Evolutionary conservation across 164 flowering plant species (phyloP), one percentile per base, ranked within the genome.

Genomic region (Berberis thunbergii): DNA sequence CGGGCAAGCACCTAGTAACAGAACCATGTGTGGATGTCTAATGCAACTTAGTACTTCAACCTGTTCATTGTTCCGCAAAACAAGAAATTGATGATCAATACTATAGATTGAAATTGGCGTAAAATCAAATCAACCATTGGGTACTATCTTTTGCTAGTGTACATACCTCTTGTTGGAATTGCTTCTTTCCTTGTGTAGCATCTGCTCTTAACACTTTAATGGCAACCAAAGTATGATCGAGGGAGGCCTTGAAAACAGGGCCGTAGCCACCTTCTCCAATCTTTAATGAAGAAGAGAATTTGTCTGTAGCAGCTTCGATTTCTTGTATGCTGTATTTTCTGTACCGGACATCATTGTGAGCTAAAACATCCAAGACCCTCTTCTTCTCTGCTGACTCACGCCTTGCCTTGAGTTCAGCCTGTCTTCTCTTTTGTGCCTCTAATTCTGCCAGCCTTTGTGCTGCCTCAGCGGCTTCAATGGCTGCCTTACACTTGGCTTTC

Each of bases 181-280:
- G 96, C 77, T 74, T 78, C 71, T 76, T 75, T 46, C 96, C 96
- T 65, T 88, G 91, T 12, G 82, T 83, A 58, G 89, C 86, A 76
- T 83, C 91, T 53, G 91, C 84, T 65, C 89, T 77, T 57, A 88
- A 64, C 43, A 84, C 79, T 67, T 88, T 88, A 64, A 88, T 81
- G 53, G 96, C 96, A 43, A 88, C 96, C 0, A 78, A 75, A 1
- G 96, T 88, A 63, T 88, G 88, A 68, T 86, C 89, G 39, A 88
- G 81, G 41, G 45, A 72, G 38, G 79, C 84, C 70, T 74, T 79
- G 54, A 71, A 88, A 1, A 88, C 91, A 6, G 96, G 89, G 40
- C 96, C 96, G 67, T 88, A 86, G 38, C 96, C 96, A 46, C 91
- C 96, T 78, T 88, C 96, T 1, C 96, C 96, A 41, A 88, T 81